Evolutionary conservation across 305 asterid genomes (phyloP).

Genomic region (Nicotiana rustica): DNA sequence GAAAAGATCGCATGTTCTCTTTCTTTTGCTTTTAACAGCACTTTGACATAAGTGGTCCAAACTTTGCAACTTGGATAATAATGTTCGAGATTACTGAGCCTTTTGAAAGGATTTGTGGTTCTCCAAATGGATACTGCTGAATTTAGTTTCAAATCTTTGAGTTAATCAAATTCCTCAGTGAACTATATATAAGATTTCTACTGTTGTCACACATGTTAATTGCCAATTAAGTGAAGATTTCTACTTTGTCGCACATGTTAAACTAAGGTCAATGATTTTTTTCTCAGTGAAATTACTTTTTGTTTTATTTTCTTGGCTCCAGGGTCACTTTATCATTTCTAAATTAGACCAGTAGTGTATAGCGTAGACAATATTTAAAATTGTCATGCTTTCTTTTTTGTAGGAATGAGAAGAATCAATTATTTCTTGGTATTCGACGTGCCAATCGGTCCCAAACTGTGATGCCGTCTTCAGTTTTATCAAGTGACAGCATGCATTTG

Average conservation of each 20-base stretch:
- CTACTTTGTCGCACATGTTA: too few species aligned
- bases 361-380: neutral
- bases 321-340: neutral
- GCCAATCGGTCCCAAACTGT: slow-evolving; percentile 76
- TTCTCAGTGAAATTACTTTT: neutral
- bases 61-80: neutral
- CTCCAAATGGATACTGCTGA: neutral
- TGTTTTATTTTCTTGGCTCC: neutral
- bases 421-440: slow-evolving; percentile 78
- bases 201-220: neutral
- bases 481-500: slow-evolving; percentile 89
- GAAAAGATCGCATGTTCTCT: neutral
- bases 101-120: neutral
- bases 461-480: slow-evolving; percentile 88
- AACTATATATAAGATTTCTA: neutral
- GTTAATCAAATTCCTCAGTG: neutral
- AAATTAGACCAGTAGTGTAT: neutral
- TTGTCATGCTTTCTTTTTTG: neutral
- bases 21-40: neutral
- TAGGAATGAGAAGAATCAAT: slow-evolving; percentile 81
- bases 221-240: neutral
- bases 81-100: neutral
- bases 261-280: too few species aligned
- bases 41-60: neutral
- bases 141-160: neutral